phyloP scores from a whole-genome alignment of 805 yeast genomes.

The Tetrapisispora fleetii region DNA sequence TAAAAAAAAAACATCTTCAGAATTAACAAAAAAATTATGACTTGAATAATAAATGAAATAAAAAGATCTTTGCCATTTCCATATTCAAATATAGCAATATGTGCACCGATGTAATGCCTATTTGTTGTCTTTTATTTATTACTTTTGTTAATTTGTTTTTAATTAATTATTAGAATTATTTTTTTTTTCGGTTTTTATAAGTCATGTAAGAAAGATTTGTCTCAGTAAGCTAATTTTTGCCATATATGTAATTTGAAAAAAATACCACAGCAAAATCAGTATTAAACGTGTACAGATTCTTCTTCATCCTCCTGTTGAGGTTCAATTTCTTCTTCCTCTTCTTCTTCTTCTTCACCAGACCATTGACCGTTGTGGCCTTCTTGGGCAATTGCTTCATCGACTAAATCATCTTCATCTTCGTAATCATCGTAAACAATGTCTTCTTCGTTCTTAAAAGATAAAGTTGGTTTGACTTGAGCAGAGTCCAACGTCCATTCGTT shows the following conservation, averaged over 20 bases:
- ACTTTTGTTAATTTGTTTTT: background rate
- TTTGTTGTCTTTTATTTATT: too few species aligned
- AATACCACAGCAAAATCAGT: background rate
- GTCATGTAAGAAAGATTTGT: background rate
- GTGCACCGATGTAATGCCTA: too few species aligned
- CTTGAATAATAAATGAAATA: background rate
- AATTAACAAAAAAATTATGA: background rate
- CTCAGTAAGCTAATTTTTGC: background rate
- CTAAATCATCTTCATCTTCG: conserved; percentile 43
- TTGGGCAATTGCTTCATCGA: conserved; percentile 20
- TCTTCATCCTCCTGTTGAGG: background rate
- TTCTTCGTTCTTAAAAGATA: conserved; percentile 50
- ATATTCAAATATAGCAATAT: too few species aligned
- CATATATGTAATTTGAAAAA: background rate
- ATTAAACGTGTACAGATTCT: background rate
- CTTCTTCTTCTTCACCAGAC: conserved; percentile 2
- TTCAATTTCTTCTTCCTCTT: background rate
- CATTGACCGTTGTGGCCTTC: conserved; percentile 12
- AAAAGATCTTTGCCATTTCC: background rate
- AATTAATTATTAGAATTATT: background rate
- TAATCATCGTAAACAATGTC: conserved; percentile 43
- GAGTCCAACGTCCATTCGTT: conserved; percentile 77
- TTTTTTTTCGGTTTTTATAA: background rate
- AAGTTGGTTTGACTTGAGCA: conserved; percentile 75
- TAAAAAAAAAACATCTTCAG: background rate